Conservation (phyloP, 306 rosid genomes). For the Psophocarpus tetragonolobus region DNA sequence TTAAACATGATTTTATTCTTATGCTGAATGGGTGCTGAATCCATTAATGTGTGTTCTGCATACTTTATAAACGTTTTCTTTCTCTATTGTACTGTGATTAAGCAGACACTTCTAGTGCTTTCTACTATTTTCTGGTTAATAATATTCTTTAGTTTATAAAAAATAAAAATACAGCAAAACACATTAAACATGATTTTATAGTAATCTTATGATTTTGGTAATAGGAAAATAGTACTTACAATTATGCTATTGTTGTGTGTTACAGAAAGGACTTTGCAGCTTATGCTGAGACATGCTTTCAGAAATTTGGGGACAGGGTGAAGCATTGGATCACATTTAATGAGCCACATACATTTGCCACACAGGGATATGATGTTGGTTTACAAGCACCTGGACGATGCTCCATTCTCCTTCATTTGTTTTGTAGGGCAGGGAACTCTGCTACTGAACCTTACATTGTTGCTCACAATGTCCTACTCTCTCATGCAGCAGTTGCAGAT, state of each 20-base stretch:
- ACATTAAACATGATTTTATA: slow-evolving; percentile 7
- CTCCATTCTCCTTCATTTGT: slow-evolving; percentile 59
- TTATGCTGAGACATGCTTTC: slow-evolving; percentile 82
- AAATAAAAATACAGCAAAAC: too few species aligned
- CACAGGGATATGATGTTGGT: slow-evolving; percentile 88
- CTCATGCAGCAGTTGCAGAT: slow-evolving; percentile 66
- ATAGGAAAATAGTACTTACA: neutral
- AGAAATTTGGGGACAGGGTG: slow-evolving; percentile 92
- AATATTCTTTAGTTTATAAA: too few species aligned
- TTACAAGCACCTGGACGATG: slow-evolving; percentile 92
- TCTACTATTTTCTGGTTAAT: too few species aligned
- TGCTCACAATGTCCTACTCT: slow-evolving; percentile 73
- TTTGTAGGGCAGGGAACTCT: slow-evolving; percentile 81
- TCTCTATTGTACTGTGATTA: too few species aligned
- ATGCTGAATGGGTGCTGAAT: too few species aligned
- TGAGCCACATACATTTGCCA: slow-evolving; percentile 81
- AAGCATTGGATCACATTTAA: slow-evolving; percentile 96
- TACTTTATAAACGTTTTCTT: too few species aligned
- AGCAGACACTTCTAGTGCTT: too few species aligned
- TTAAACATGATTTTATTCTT: slow-evolving; percentile 12
- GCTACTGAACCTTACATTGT: slow-evolving; percentile 85
- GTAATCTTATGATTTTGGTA: neutral
- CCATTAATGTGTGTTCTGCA: too few species aligned
- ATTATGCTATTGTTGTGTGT: neutral
- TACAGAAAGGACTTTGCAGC: slow-evolving; percentile 73